Base-by-base conservation (phyloP, 306 rosid genomes). In the Malus asiatica region DNA sequence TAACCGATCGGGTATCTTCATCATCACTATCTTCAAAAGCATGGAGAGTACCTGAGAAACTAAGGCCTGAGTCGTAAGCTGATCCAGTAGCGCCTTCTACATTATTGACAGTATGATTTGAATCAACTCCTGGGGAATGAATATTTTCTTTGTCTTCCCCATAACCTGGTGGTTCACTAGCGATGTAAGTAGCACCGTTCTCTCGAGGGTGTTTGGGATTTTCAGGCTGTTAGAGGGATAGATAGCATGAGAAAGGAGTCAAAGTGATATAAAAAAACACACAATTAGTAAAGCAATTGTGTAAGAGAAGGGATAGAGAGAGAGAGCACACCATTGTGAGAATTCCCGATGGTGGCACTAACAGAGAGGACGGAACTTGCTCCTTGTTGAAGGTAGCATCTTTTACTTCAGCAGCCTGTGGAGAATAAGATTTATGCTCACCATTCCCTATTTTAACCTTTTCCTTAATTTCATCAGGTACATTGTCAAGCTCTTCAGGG, bases 1-100 rank as follows among this genome's bases (percentile, higher is more conserved):
- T 38, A 27, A 79, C 60, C 5, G 96, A 88, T 32, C 51, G 75
- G 2, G 53, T 51, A 64, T 93, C 98, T 29, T 51, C 94, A 0
- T 85, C 91, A 6, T 79, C 98, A 11, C 90, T 86, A 25, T 87
- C 97, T 32, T 86, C 90, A 29, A 59, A 74, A 32, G 76, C 78
- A 13, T 59, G 53, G 8, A 81, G 70, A 25, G 74, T 15, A 76
- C 88, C 89, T 14, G 87, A 73, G 83, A 89, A 83, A 78, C 86
- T 87, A 77, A 85, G 87, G 83, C 79, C 78, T 42, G 90, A 73
- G 25, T 77, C 88, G 25, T 64, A 73, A 55, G 86, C 74, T 59
- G 89, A 70, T 74, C 55, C 59, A 12, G 73, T 45, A 51, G 59
- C 40, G 40, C 46, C 52, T 73, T 85, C 80, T 6, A 27, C 46